Percentiles rank a stretch among this genome's conserved stretches.
Evolutionary conservation across 1,284 basidiomycete species (phyloP).

Genomic region (Coriolopsis trogii): DNA sequence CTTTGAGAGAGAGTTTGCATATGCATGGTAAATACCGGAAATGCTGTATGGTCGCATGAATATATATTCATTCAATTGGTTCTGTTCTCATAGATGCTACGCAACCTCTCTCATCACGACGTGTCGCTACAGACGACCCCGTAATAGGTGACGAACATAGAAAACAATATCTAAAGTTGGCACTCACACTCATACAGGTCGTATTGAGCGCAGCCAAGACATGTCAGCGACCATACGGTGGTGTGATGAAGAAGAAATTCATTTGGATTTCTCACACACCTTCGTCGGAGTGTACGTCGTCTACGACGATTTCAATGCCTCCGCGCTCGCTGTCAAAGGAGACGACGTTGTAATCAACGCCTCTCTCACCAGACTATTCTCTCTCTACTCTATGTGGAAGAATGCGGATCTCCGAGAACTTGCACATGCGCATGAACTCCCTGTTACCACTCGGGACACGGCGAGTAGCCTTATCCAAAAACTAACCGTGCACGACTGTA

Average conservation of each 20-base stretch:
- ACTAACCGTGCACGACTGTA: background rate
- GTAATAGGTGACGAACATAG: too few relatives aligned
- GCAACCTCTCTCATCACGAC: too few relatives aligned
- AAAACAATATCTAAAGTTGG: background rate
- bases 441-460: slow-evolving; percentile 18
- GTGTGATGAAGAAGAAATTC: background rate
- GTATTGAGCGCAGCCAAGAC: background rate
- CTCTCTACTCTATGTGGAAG: slow-evolving; percentile 1
- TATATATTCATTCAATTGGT: too few relatives aligned
- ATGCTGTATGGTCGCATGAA: too few relatives aligned
- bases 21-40: too few relatives aligned
- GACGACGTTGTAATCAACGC: background rate
- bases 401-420: slow-evolving; percentile 58
- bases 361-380: background rate
- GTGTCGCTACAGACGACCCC: too few relatives aligned
- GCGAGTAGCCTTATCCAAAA: background rate
- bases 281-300: background rate
- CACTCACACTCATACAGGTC: background rate
- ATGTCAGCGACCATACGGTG: background rate
- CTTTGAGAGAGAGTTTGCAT: too few relatives aligned
- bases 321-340: background rate
- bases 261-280: background rate
- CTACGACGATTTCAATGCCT: background rate
- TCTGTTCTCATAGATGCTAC: too few relatives aligned
- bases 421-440: slow-evolving; percentile 69